A percentile compares a stretch with the other conserved stretches of the same genome.
Conservation (phyloP, 768 basidiomycete genomes). For the Sutorius australiensis region DNA sequence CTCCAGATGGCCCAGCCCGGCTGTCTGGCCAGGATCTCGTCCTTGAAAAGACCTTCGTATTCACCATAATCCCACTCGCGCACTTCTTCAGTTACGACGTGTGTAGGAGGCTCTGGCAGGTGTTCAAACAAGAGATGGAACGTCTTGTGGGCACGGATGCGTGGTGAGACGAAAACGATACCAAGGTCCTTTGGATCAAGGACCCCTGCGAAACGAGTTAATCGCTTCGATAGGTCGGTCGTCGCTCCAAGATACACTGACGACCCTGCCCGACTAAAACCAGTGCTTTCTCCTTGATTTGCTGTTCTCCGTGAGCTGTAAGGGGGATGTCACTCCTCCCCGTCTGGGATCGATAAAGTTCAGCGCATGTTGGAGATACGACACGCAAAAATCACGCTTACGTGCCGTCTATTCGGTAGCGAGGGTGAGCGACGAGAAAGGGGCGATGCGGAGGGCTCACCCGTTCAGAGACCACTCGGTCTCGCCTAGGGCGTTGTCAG, state of each 20-base stretch:
- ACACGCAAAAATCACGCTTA: slow-evolving; percentile 29
- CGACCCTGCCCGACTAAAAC: slow-evolving; percentile 74
- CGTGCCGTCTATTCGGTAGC: slow-evolving; percentile 51
- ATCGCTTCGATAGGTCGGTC: neutral
- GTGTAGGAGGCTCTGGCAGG: slow-evolving; percentile 43
- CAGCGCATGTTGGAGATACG: neutral
- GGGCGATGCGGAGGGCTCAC: slow-evolving; percentile 33
- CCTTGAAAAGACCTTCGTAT: slow-evolving; percentile 78
- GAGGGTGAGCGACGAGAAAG: slow-evolving; percentile 1
- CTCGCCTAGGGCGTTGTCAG: slow-evolving; percentile 52
- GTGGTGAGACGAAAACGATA: slow-evolving; percentile 80
- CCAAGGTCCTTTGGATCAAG: slow-evolving; percentile 79
- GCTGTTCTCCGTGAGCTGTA: slow-evolving; percentile 68
- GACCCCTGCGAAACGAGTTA: slow-evolving; percentile 41
- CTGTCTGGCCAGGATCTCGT: slow-evolving; percentile 67
- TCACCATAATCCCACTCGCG: slow-evolving; percentile 92
- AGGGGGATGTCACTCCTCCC: slow-evolving; percentile 86
- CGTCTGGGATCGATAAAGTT: slow-evolving; percentile 49
- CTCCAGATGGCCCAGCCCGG: slow-evolving; percentile 79
- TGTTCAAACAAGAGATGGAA: slow-evolving; percentile 75
- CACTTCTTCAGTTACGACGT: slow-evolving; percentile 60
- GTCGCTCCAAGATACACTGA: slow-evolving; percentile 37
- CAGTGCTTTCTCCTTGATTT: slow-evolving; percentile 60
- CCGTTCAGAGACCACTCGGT: slow-evolving; percentile 94
- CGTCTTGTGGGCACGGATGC: slow-evolving; percentile 78